Evolutionary conservation across 306 rosid genomes (phyloP), one percentile per base, ranked within the genome.

Genomic region (Inga oerstediana): DNA sequence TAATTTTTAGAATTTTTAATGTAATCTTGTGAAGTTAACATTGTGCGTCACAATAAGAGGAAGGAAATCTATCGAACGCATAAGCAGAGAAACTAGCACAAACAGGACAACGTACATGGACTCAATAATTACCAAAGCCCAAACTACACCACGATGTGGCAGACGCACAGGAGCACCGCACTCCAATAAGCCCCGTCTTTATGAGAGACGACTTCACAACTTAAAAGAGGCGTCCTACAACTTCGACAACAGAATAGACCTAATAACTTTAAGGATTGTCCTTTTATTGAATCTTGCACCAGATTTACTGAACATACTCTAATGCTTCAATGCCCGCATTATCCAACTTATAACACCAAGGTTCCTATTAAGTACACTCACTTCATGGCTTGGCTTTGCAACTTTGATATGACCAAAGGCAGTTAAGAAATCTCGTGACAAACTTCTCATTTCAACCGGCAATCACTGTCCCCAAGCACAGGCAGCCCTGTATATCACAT

Each of bases 401-500:
- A 39, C 79, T 81, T 58, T 87, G 35, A 73, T 34, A 76, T 74
- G 72, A 65, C 43, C 59, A 49, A 71, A 71, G 48, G 62, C 84
- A 45, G 68, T 85, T 34, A 15, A 62, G 8, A 83, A 71, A 82
- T 74, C 58, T 35, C 64, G 49, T 32, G 58, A 85, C 69, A 76
- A 77, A 75, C 77, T 61, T 81, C 77, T 66, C 86, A 8, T 30
- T 79, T 88, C 61, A 76, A 17, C 39, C 52, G 65, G 66, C 79
- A 72, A 43, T 92, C 94, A 94, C 80, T 93, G 97, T 77, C 97
- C 99, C 98, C 98, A 95, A 80, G 96, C 92, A 85, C 98, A 95
- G 80, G 97, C 92, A n/a, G 90, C 90, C 91, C 98, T 95, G 76
- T 92, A 76, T 44, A 88, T 86, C 80, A 84, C 65, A 80, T 32